Evolutionary conservation across 305 asterid genomes (phyloP).

Genomic region (Rubia peregrina): DNA sequence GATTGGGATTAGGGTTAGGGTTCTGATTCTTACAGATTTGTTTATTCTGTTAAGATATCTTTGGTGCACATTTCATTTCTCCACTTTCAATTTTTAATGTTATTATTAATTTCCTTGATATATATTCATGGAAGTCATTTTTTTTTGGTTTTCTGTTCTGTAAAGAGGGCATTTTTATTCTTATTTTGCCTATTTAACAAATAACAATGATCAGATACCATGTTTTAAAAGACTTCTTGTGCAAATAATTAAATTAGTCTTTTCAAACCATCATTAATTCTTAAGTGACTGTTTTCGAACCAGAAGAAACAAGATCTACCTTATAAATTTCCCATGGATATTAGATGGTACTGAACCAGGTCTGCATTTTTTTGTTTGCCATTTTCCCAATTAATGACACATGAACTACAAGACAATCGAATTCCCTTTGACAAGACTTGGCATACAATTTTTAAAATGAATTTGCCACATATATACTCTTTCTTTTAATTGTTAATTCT

Average conservation of each 20-base stretch:
- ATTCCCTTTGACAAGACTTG: not conserved
- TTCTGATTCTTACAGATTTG: slow-evolving; percentile 8
- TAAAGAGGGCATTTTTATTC: not conserved
- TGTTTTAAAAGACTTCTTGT: not conserved
- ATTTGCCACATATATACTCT: not conserved
- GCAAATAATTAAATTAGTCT: not conserved
- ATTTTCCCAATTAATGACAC: not conserved
- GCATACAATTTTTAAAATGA: not conserved
- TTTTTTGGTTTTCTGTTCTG: not conserved
- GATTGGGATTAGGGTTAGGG: slow-evolving; percentile 22
- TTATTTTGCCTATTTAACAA: not conserved
- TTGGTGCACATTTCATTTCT: not conserved
- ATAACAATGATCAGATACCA: not conserved
- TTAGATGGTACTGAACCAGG: slow-evolving; percentile 1
- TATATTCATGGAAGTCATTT: not conserved
- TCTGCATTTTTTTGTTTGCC: not conserved
- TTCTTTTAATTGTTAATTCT: not conserved
- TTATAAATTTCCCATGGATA: slow-evolving; percentile 7
- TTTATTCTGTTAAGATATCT: slow-evolving; percentile 9
- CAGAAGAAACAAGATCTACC: slow-evolving; percentile 2
- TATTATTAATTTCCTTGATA: not conserved
- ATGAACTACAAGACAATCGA: not conserved
- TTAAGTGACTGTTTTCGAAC: not conserved
- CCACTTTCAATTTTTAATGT: not conserved
- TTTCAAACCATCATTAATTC: not conserved